Base-by-base conservation (phyloP, 2,329 filamentous ascomycete species). In the Cylindrodendrum hubeiense region DNA sequence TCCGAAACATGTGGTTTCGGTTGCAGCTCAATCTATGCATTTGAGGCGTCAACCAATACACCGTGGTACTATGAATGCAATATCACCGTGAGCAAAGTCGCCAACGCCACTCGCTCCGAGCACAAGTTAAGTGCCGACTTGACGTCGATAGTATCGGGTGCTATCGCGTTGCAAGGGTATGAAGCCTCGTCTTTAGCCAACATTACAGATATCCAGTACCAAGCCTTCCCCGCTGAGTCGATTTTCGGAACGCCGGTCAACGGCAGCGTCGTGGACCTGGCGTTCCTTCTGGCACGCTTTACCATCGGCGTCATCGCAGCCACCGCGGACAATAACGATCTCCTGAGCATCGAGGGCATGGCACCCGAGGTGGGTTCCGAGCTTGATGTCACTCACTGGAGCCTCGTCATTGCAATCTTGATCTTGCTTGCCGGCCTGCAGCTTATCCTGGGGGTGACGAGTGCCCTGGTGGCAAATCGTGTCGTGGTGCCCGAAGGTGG, bases 141-240 rank as follows among this genome's bases (percentile, higher is more conserved):
- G n/a, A 70, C 70, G 4, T 51, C 63, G 1, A 56, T 73, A 3
- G 65, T 67, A 4, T 69, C 70, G 1, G 65, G 61, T 17, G 65
- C 67, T 2, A 72, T 74, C 57, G 72, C 72, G 1, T 61, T 74
- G 0, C 72, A 74, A 43, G 72, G 70, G 1, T 74, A 72, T 12
- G 65, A 67, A 12, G 71, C 71, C 2, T 73, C 71, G 22, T 70
- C 67, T 1, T 28, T 73, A 1, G 52, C 24, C 12, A 55, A 41
- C 39, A 12, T 13, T 6, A 47, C 44, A 24, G 22, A 50, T 3
- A 10, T 54, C 4, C 66, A 63, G 30, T 60, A 24, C 7, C 81
- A 83, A 67, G 79, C 78, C 10, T 85, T 84, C 54, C 83, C 83
- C 0, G 74, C 77, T 26, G 79, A 82, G 54, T 79, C 79, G 1